Evolutionary conservation across 2,329 filamentous ascomycete species (phyloP).

Genomic region (Trichocomaceae sp.): DNA sequence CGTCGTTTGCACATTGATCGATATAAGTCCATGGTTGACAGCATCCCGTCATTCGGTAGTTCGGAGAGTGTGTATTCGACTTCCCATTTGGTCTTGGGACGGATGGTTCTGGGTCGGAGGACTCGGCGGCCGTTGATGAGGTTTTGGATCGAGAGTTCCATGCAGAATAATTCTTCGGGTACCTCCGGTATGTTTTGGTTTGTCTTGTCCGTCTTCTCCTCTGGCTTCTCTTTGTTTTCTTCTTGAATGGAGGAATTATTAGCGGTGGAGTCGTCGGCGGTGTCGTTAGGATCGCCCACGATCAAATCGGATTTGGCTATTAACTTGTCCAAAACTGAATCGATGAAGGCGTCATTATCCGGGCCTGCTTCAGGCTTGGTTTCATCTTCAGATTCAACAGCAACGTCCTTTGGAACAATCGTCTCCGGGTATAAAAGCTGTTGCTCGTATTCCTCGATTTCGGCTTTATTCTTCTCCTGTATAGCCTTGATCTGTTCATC

Average conservation of each 20-base stretch:
- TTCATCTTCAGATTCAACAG: conserved; percentile 2
- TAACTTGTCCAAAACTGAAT: conserved; percentile 3
- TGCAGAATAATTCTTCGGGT: conserved; percentile 49
- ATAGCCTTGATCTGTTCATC: conserved; percentile 64
- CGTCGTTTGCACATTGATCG: conserved; percentile 51
- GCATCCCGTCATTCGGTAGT: conserved; percentile 30
- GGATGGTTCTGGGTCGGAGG: conserved; percentile 51
- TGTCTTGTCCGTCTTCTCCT: conserved; percentile 7
- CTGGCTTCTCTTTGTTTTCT: not conserved
- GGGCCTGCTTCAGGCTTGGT: conserved; percentile 1
- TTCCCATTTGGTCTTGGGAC: conserved; percentile 52
- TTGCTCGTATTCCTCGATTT: conserved; percentile 62
- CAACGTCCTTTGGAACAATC: conserved; percentile 9
- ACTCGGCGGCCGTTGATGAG: conserved; percentile 62
- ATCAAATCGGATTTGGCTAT: not conserved
- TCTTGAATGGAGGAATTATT: not conserved
- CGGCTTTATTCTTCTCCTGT: conserved; percentile 60
- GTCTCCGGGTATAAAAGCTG: conserved; percentile 32
- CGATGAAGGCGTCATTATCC: not conserved
- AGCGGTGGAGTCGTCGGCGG: not conserved
- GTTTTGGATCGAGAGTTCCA: conserved; percentile 67
- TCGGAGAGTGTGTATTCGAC: conserved; percentile 74
- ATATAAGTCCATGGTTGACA: conserved; percentile 44
- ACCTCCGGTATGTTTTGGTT: not conserved
- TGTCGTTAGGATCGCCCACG: not conserved